Base-by-base conservation (phyloP, 108 stramenopile species). In the Chaetoceros muelleri region DNA sequence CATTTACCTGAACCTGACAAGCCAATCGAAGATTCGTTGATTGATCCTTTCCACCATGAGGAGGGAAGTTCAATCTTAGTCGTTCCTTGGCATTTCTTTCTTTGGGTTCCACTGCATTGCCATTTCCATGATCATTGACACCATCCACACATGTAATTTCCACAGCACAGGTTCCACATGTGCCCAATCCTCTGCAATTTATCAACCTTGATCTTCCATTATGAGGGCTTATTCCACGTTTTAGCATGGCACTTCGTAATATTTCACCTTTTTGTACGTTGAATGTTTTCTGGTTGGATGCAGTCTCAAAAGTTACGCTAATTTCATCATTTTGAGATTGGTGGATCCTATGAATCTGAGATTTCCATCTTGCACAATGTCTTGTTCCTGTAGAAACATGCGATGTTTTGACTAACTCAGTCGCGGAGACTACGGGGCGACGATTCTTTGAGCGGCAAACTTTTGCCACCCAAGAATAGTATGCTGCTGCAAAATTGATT, bases 91-190 rank as follows among this genome's bases (percentile, higher is more conserved):
- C 44, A 40, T 60, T 77, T 17, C 73, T 58, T 47, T 71, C 65
- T 17, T 23, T 28, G 7, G 82, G 75, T 44, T 65, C 52, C 18
- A 79, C 51, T n/a, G 46, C 26, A 23, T 51, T 55, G 7, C 50
- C 24, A 48, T 8, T 1, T 48, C 30, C 26, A 23, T 51, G 53
- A 2, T 54, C 24, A 48, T 8, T 1, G 30, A 20, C 45, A 25
- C 52, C 52, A 26, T 24, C 30, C 23, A 22, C 13, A n/a, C 44
- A 19, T 24, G 34, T 40, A 24, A 80, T 68, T 73, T 80, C 75
- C 1, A 83, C 78, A 0, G 82, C 82, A 55, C 82, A 83, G 1
- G 82, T 83, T 0, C 82, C 82, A 58, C 82, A 83, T 0, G 82
- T 83, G 16, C 82, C 78, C 1, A 83, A 56, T 29, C 82, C 82